Evolutionary conservation across 495 filamentous ascomycete genomes (phyloP), one percentile per base, ranked within the genome.

Genomic region (Aspergillus steynii): DNA sequence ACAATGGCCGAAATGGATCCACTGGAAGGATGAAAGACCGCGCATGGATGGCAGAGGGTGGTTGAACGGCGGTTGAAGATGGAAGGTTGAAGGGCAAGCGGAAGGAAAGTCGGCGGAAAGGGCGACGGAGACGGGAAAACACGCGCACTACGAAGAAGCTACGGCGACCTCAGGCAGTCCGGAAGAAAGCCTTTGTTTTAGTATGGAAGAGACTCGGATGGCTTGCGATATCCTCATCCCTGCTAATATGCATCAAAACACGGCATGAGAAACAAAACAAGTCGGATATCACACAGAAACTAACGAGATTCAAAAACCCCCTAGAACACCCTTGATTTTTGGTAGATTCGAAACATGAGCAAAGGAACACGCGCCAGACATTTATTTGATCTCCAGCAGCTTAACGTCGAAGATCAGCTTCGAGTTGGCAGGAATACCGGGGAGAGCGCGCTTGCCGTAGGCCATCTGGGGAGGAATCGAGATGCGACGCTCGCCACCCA

Each of bases 351-450:
- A 59, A 65, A 67, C 63, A 63, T 62, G 53, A 62, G 31, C 59
- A 71, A 58, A 69, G 48, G 61, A 61, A 54, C 55, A 29, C 58
- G 31, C n/a, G 32, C 20, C 34, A 65, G 53, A 31, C 56, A 56
- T 71, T 56, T 80, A 84, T 65, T 85, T 85, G 75, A 90, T 79
- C 66, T 89, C 86, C 34, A 96, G 77, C 50, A 92, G 75, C 86
- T 96, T 97, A 75, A 97, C 81, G 71, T 99, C 95, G 74, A 99
- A 99, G 71, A 90, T 82, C 69, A 99, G 77, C 61, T 88, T 89
- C 73, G 91, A 92, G 84, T 98, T 98, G 34, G 79, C 83, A 10
- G 95, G 95, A 62, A 99, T 98, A 51, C 87, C 91, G 49, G 90
- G 86, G 8, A 87, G 68, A 46, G 80, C 74, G 75, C 90, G 89